phyloP scores from a whole-genome alignment of 2,329 filamentous ascomycete genomes.

The Talaromyces sp. region DNA sequence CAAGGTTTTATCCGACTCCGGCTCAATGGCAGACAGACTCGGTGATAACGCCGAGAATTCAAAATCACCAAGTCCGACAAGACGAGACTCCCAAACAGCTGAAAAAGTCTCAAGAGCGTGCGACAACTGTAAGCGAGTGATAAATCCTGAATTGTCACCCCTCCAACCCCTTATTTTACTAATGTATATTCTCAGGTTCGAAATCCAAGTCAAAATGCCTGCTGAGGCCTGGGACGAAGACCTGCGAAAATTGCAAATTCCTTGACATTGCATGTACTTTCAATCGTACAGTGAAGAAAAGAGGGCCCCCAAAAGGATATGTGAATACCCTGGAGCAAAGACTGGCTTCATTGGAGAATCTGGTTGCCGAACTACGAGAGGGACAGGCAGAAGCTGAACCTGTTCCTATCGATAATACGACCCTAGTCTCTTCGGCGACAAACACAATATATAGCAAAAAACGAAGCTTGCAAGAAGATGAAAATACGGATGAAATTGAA shows the following conservation, averaged over 20 bases:
- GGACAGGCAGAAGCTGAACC: slow-evolving; percentile 1
- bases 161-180: not conserved
- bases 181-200: slow-evolving; percentile 1
- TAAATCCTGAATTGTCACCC: too few species aligned
- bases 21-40: not conserved
- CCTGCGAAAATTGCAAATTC: slow-evolving; percentile 17
- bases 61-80: not conserved
- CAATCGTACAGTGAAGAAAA: slow-evolving; percentile 17
- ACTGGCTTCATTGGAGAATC: slow-evolving; percentile 10
- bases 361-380: slow-evolving; percentile 11
- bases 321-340: slow-evolving; percentile 18
- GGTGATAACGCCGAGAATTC: not conserved
- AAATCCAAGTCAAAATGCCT: slow-evolving; percentile 19
- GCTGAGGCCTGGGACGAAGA: slow-evolving; percentile 15
- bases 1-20: not conserved
- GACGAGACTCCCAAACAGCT: slow-evolving; percentile 15
- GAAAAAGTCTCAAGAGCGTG: slow-evolving; percentile 19
- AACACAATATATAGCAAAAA: not conserved
- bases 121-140: slow-evolving; percentile 14
- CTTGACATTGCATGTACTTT: slow-evolving; percentile 17
- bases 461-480: not conserved
- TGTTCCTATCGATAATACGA: slow-evolving; percentile 1
- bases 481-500: not conserved
- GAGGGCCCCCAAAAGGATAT: slow-evolving; percentile 18
- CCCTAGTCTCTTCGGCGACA: not conserved